Evolutionary conservation across 2,329 filamentous ascomycete species (phyloP), one percentile per base, ranked within the genome.

Genomic region (Cordyceps pruinosa): DNA sequence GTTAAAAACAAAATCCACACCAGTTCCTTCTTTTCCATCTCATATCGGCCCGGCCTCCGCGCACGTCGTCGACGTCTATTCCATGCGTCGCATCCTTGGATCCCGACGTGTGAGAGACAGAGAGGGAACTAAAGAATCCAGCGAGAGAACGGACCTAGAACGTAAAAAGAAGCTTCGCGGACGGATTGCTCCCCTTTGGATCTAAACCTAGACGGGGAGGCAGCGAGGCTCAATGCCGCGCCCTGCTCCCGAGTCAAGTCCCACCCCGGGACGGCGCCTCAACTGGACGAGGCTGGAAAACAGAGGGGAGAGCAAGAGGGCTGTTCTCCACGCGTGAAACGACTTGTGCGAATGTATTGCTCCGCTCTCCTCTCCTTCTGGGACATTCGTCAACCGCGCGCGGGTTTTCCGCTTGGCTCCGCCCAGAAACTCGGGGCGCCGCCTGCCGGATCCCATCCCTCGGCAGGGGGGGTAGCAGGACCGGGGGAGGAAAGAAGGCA

Each of bases 241-340:
- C 51, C 12, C 23, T 26, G 32, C 15, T 21, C 34, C 30, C 30
- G 30, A 39, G 47, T 39, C 47, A 49, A 35, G 5, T 19, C 21
- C 10, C 15, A 19, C 30, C 50, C 30, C 41, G 12, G 9, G 41
- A 5, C 51, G 23, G 28, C 52, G 52, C 52, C 52, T 47, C 52
- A 41, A 45, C 51, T 45, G 41, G 30, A 55, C 19, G 13, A 46
- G 52, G 44, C 34, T 55, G 52, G 47, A 53, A 17, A 45, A 15
- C 7, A 39, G 37, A 34, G 23, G 17, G 37, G n/a, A 41, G 19
- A 41, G 37, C 19, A 13, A 8, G 19, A 34, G 10, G 21, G 25
- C 25, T 30, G 32, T 32, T 34, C 42, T 39, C 44, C 52, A 55
- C 42, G 32, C 32, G 44, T 47, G 52, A 55, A 55, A 55, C 52